phyloP scores from a whole-genome alignment of 2,329 filamentous ascomycete species.

The Pseudopyricularia javanii region DNA sequence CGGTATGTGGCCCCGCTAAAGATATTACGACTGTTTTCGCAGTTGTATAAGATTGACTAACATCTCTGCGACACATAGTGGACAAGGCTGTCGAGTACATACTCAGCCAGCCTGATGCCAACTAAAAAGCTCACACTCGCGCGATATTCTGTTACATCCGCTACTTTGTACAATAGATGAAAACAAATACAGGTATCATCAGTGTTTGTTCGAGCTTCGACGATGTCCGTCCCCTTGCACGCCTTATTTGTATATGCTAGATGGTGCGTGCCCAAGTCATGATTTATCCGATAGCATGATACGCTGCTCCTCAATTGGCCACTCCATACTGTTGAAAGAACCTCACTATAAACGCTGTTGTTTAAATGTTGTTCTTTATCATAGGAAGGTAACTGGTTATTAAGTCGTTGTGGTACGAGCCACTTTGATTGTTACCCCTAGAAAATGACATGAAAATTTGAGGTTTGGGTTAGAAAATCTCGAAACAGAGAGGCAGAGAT shows the following conservation, averaged over 20 bases:
- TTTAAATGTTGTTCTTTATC: no score
- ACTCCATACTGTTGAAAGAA: no score
- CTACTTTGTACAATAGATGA: conserved; percentile 7
- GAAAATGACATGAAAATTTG: no score
- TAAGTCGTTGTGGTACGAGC: no score
- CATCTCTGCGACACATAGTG: conserved; percentile 38
- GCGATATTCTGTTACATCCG: conserved; percentile 2
- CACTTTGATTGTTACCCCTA: no score
- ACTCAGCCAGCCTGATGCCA: conserved; percentile 80
- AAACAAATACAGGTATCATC: conserved; percentile 2
- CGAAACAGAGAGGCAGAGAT: no score
- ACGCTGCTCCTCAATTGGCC: neutral
- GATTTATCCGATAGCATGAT: neutral
- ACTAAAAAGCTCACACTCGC: conserved; percentile 26
- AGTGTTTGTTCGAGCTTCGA: neutral
- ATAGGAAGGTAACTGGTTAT: no score
- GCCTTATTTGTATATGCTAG: neutral
- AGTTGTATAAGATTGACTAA: neutral
- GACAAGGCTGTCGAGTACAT: conserved; percentile 95
- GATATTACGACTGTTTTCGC: neutral
- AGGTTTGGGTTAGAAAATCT: no score
- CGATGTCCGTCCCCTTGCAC: neutral
- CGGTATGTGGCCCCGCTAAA: conserved; percentile 43
- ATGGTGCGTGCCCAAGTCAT: neutral
- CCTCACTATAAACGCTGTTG: no score